Base-by-base conservation (phyloP, 352 stramenopile species). In the Phytophthora idaei region DNA sequence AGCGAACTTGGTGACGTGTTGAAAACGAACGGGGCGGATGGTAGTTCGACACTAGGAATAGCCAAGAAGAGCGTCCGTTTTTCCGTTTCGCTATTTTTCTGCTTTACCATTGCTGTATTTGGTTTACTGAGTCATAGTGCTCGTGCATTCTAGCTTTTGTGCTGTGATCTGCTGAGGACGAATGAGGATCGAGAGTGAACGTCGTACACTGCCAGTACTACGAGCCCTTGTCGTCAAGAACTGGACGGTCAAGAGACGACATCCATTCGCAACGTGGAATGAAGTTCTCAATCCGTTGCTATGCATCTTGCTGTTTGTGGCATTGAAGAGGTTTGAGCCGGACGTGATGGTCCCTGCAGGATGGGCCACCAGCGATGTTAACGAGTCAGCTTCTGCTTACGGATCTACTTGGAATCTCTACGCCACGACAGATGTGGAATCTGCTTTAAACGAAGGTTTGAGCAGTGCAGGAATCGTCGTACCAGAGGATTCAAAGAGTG, bases 291-390 rank as follows among this genome's bases (percentile, higher is more conserved):
- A 90, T 27, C 85, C 86, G 12, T 54, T 92, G 57, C 51, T 90
- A 0, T 93, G 84, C 62, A 90, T 95, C 48, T 27, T 94, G 15
- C 56, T 95, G 21, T 90, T 95, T 34, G 78, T 78, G 5, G 72
- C 64, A 34, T 69, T 94, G 48, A 92, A 95, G 74, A 77, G 46
- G 3, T 71, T 90, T 21, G 79, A 89, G 10, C 58, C 71, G 2
- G 77, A 89, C 31, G 28, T 89, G 32, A 63, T 71, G 0, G 73
- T 91, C 25, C 78, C 78, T 5, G 64, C 71, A 2, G 81, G 81
- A n/a, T 91, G 81, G 77, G 49, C 74, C 3, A 80, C 75, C 9
- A 72, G 39, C 3, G 50, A 60, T 2, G 53, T 37, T n/a, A 87
- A 88, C 52, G 45, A 48, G 32, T 84, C 80, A 17, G 61, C 60